Evolutionary conservation across 345 rosid genomes (phyloP).

Genomic region (Gossypium longicalyx): DNA sequence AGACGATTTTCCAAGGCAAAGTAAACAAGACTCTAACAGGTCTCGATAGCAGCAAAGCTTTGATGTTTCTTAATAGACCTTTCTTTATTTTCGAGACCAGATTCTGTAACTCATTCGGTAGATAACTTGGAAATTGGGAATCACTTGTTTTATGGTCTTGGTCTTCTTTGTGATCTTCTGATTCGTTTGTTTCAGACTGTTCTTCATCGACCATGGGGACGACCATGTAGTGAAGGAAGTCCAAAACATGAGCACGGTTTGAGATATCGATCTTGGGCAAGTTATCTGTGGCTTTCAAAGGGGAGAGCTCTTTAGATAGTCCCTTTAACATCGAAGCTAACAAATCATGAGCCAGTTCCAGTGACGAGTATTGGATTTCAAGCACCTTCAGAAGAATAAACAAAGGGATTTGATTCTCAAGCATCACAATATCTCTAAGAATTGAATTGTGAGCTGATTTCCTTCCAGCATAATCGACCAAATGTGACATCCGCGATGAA

Average conservation of each 20-base stretch:
- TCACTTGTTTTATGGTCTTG: not conserved
- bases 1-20: slow-evolving; percentile 52
- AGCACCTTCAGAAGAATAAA: slow-evolving; percentile 41
- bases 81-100: not conserved
- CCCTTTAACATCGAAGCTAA: slow-evolving; percentile 40
- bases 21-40: slow-evolving; percentile 28
- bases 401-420: not conserved
- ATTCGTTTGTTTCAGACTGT: slow-evolving; percentile 14
- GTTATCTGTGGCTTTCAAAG: slow-evolving; percentile 33
- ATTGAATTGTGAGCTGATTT: not conserved
- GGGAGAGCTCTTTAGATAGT: slow-evolving; percentile 49
- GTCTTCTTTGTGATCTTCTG: not conserved
- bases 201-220: slow-evolving; percentile 36
- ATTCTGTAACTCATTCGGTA: not conserved
- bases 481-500: not conserved
- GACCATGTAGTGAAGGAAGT: slow-evolving; percentile 43
- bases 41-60: slow-evolving; percentile 29
- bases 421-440: not conserved
- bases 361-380: slow-evolving; percentile 37
- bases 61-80: slow-evolving; percentile 14
- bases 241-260: slow-evolving; percentile 40
- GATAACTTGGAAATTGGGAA: not conserved
- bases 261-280: slow-evolving; percentile 21
- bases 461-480: no score
- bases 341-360: slow-evolving; percentile 34